phyloP scores from a whole-genome alignment of 2,329 filamentous ascomycete species.

The Aspergillus ochraceus region DNA sequence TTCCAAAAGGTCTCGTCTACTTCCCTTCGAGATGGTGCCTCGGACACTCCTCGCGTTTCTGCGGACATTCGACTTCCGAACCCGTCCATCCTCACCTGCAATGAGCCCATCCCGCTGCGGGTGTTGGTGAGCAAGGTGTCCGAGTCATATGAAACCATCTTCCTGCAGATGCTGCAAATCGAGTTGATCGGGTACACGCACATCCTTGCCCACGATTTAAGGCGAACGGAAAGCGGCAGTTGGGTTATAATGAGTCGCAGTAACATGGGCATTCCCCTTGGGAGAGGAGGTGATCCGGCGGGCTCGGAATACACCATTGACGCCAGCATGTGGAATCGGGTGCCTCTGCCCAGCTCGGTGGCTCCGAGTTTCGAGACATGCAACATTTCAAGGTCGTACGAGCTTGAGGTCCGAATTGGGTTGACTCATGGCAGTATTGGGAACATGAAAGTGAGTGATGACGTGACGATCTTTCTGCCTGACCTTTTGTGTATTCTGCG shows the following conservation, averaged over 20 bases:
- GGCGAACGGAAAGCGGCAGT: conserved; percentile 66
- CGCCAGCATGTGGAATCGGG: conserved; percentile 68
- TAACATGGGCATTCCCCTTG: conserved; percentile 71
- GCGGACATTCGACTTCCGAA: conserved; percentile 84
- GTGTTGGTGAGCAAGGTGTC: conserved; percentile 76
- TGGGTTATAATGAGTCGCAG: conserved; percentile 74
- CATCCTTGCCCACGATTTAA: conserved; percentile 74
- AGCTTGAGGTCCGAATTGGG: conserved; percentile 78
- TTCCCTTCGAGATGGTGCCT: conserved; percentile 29
- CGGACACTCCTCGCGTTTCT: conserved; percentile 59
- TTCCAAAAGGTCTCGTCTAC: conserved; percentile 51
- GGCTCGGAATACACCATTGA: conserved; percentile 71
- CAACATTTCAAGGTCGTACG: conserved; percentile 79
- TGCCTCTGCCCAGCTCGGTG: conserved; percentile 77
- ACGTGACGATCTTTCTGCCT: neutral
- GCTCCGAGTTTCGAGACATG: conserved; percentile 86
- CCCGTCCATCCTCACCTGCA: conserved; percentile 85
- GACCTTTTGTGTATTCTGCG: conserved; percentile 1
- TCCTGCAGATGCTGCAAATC: conserved; percentile 76
- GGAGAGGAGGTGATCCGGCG: conserved; percentile 56
- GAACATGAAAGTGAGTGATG: conserved; percentile 48
- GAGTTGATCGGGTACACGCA: conserved; percentile 77
- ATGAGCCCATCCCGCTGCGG: conserved; percentile 77
- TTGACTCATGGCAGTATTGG: conserved; percentile 69
- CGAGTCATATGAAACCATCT: conserved; percentile 67